Base-by-base conservation (phyloP, 176 grass and related monocot genomes). In the Pontederia paniculata region DNA sequence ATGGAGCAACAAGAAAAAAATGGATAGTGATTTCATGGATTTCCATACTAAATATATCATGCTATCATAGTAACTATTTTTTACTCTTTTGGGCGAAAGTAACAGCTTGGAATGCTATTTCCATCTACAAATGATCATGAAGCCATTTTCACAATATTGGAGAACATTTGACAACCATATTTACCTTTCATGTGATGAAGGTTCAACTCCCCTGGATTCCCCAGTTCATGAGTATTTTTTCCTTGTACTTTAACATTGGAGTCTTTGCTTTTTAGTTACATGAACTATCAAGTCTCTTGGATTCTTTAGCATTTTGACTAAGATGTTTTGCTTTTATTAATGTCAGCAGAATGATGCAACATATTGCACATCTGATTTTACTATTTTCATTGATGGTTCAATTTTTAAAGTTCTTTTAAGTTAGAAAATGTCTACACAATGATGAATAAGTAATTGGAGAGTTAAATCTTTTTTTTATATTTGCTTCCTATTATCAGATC, bases 151-250 rank as follows among this genome's bases (percentile, higher is more conserved):
- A 98, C 86, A 86, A 98, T 71, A 83, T 98, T 47, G 87, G 86
- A 50, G 93, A 98, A 63, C 80, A 84, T 82, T 73, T 98, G 65
- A 84, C 93, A 42, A 91, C 86, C 21, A 73, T n/a, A n/a, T 91
- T 71, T 83, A 84, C 55, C 72, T 98, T 9, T 98, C 93, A 19
- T 98, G 86, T 52, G 86, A 98, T 12, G 77, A 89, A 91, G 93
- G 93, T 73, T 84, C 93, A 71, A 88, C 80, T 63, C 75, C 48
- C 74, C 74, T 59, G 93, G 86, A 60, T 91, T 88, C 67, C 93
- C 93, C 42, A 91, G 82, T 74, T 75, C 78, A 46, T 98, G 93
- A 86, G 93, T 98, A 68, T 73, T 74, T 72, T 54, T 48, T 51
- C 78, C 61, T 45, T 37, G 52, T 45, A 21, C 71, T 7, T 9